These are phyloP conservation scores for Globisporangium solare DNA, from an alignment of 352 stramenopile genomes.

Conservation along the genomic window DNA sequence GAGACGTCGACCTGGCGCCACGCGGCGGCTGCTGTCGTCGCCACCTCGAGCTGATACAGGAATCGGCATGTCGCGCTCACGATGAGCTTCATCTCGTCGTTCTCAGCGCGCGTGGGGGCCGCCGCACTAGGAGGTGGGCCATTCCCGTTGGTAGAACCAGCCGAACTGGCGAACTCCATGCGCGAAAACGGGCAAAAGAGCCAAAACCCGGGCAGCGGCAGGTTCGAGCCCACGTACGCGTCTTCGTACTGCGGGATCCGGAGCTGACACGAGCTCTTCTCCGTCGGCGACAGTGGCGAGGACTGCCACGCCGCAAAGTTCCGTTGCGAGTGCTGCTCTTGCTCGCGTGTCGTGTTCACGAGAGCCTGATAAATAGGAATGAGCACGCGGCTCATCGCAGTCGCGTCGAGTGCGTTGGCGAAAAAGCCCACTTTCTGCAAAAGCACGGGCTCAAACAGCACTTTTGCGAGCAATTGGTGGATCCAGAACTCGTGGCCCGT, in stretches of 20 bases:
- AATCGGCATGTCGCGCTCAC: slow-evolving; percentile 64
- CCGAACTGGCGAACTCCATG: slow-evolving; percentile 40
- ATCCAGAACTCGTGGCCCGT: slow-evolving; percentile 49
- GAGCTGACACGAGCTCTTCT: slow-evolving; percentile 55
- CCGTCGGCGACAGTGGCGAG: not conserved
- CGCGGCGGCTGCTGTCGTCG: not conserved
- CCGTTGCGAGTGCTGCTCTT: slow-evolving; percentile 44
- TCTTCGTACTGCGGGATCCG: slow-evolving; percentile 53
- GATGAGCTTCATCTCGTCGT: slow-evolving; percentile 69
- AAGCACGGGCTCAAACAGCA: slow-evolving; percentile 44
- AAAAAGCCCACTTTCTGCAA: slow-evolving; percentile 45
- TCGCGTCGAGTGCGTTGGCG: slow-evolving; percentile 29
- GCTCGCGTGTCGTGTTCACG: slow-evolving; percentile 45
- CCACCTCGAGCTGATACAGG: slow-evolving; percentile 47
- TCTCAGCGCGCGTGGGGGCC: slow-evolving; percentile 39
- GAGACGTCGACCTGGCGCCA: slow-evolving; percentile 1
- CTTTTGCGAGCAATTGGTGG: slow-evolving; percentile 31
- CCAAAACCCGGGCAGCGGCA: slow-evolving; percentile 65
- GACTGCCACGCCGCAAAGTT: slow-evolving; percentile 22
- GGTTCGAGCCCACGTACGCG: slow-evolving; percentile 39
- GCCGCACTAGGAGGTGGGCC: not conserved
- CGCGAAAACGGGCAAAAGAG: slow-evolving; percentile 67
- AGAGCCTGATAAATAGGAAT: slow-evolving; percentile 68
- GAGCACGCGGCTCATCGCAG: slow-evolving; percentile 43
- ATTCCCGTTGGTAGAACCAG: not conserved